Evolutionary conservation across 371 early-diverging fungal species (phyloP).

Genomic region (Syncephalastrum monosporum): DNA sequence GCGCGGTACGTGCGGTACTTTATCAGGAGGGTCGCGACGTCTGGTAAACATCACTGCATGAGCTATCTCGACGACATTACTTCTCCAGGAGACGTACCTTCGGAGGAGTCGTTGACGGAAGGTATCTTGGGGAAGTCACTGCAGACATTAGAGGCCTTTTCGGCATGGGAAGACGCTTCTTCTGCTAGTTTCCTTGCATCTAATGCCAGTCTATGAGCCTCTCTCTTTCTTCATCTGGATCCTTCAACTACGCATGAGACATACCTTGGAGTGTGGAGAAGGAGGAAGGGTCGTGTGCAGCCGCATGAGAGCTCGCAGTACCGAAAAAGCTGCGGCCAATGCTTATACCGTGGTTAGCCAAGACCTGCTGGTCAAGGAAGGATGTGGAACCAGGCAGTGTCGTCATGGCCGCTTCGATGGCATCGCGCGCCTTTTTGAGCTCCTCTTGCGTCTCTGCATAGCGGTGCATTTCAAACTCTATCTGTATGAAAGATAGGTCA

Average conservation of each 20-base stretch:
- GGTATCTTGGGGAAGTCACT: slow-evolving; percentile 33
- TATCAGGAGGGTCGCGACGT: slow-evolving; percentile 23
- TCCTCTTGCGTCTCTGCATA: slow-evolving; percentile 30
- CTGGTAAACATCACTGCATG: slow-evolving; percentile 8
- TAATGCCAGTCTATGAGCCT: neutral
- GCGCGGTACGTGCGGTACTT: slow-evolving; percentile 36
- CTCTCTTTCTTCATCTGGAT: no score
- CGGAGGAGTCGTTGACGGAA: neutral
- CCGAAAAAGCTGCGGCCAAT: slow-evolving; percentile 14
- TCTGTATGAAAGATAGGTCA: slow-evolving; percentile 11
- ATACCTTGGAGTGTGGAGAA: no score
- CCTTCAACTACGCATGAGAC: no score
- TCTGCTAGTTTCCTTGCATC: slow-evolving; percentile 29
- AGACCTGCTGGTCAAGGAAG: slow-evolving; percentile 38
- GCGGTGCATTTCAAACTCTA: slow-evolving; percentile 25
- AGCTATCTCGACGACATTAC: no score
- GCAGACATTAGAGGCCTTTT: slow-evolving; percentile 27
- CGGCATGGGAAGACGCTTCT: slow-evolving; percentile 20
- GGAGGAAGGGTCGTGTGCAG: neutral
- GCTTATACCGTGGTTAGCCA: slow-evolving; percentile 22
- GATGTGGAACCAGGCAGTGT: slow-evolving; percentile 40
- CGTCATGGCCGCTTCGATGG: slow-evolving; percentile 43
- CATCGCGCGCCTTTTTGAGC: slow-evolving; percentile 35
- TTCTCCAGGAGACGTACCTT: slow-evolving; percentile 6
- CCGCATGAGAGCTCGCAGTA: slow-evolving; percentile 7